Base-by-base conservation (phyloP, 306 rosid genomes). In the Psophocarpus tetragonolobus region DNA sequence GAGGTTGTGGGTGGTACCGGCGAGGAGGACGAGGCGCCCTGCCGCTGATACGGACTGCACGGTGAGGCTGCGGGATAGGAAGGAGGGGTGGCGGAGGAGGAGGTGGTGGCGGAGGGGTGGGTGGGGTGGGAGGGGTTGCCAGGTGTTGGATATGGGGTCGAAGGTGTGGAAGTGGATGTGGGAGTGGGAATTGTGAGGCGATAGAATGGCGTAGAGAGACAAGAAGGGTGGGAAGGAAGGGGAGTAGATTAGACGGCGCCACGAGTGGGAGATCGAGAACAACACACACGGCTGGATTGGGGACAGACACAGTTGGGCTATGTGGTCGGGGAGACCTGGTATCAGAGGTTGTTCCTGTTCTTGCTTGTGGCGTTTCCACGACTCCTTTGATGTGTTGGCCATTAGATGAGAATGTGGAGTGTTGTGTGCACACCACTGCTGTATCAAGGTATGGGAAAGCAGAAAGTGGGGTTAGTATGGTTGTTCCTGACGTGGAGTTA, bases 1-100 rank as follows among this genome's bases (percentile, higher is more conserved):
- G 63, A 94, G 74, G 47, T 89, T 68, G 24, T 79, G 66, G 3
- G 93, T 78, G 20, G 97, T 85, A 76, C 87, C 98, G 32, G 98
- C 98, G 48, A 94, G 82, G 78, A 94, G 88, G 71, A 89, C 21
- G 14, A 94, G 87, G 4, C 79, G 75, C 6, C 85, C 90, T 23
- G 87, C 51, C 8, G 82, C 81, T 50, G 97, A 69, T 75, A 84
- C 66, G 7, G 97, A 87, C 30, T 92, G 98, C 18, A 94, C 42
- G 2, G 98, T 84, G 21, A 92, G 87, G 23, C 47, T 87, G 0
- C 98, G 92, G 71, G 92, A 92, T 42, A 94, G 79, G 89, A 94
- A 94, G 2, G 97, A 89, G 0, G 97, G 98, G 81, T 92, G 97
- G 62, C 66, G 97, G 77, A 88, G 88, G 79, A 84, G 77, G 63